Percentiles rank a stretch among this genome's conserved stretches.
Conservation (phyloP, 257 asterid genomes). For the Nicotiana noctiflora region DNA sequence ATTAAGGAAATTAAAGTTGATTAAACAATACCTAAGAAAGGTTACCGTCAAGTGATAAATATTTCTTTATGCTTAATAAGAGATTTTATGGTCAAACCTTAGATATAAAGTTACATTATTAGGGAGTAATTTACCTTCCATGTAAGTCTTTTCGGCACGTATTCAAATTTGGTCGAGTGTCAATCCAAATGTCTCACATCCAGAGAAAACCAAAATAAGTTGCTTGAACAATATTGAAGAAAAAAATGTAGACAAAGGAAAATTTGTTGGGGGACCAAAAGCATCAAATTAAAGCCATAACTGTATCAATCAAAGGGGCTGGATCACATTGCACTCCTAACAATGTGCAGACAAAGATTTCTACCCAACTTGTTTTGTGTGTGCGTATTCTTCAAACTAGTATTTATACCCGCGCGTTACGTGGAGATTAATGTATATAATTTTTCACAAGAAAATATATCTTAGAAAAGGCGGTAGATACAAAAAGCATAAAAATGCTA, state of each 20-base stretch:
- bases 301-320: conserved; percentile 11
- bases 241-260: background rate
- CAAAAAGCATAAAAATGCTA: no score
- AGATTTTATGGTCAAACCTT: accelerated
- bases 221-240: background rate
- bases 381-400: background rate
- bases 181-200: accelerated
- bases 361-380: conserved; percentile 18
- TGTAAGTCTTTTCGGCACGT: accelerated
- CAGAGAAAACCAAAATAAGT: no score
- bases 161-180: no score
- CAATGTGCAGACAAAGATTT: conserved; percentile 34
- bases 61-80: no score
- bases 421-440: no score
- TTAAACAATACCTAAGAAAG: no score
- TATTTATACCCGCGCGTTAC: no score
- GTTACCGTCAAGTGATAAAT: no score
- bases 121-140: no score
- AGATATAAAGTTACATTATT: no score
- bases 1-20: background rate
- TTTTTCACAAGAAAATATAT: no score
- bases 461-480: no score
- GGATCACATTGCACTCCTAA: conserved; percentile 17
- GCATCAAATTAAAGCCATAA: conserved; percentile 21
- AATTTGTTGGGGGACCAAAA: conserved; percentile 33